Evolutionary conservation across 352 stramenopile genomes (phyloP).

Genomic region (Pythium brachiatum): DNA sequence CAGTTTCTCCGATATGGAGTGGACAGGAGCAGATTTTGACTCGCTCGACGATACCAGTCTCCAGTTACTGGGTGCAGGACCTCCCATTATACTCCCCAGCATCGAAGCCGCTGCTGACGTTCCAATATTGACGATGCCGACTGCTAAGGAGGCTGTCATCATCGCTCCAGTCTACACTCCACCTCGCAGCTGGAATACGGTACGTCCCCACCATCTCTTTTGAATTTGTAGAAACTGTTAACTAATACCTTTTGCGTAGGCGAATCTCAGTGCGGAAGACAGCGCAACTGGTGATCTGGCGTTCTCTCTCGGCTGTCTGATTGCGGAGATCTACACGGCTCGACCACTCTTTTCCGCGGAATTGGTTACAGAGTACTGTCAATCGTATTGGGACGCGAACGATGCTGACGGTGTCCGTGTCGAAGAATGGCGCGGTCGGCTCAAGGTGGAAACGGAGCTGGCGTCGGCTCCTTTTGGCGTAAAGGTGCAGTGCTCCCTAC

Average conservation of each 20-base stretch:
- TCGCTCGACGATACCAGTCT: constrained; percentile 61
- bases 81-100: constrained; percentile 42
- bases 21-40: constrained; percentile 33
- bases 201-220: background rate
- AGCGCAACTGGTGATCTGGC: constrained; percentile 28
- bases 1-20: constrained; percentile 45
- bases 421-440: background rate
- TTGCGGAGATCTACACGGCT: constrained; percentile 63
- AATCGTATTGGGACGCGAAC: constrained; percentile 13
- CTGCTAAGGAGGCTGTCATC: background rate
- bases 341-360: constrained; percentile 55
- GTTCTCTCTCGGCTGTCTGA: constrained; percentile 67
- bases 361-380: constrained; percentile 43
- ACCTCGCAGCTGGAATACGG: constrained; percentile 2
- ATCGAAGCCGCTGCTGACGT: background rate
- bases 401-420: background rate
- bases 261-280: background rate
- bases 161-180: constrained; percentile 17
- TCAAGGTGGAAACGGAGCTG: constrained; percentile 1
- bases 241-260: background rate
- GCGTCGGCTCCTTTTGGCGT: constrained; percentile 40
- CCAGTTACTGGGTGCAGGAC: constrained; percentile 47
- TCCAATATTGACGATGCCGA: background rate
- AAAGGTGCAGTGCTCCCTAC: constrained; percentile 30
- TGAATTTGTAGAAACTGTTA: background rate